A percentile compares a stretch with the other conserved stretches of the same genome.
Evolutionary conservation across 2,329 filamentous ascomycete genomes (phyloP).

Genomic region (Aspergillaceae sp.): DNA sequence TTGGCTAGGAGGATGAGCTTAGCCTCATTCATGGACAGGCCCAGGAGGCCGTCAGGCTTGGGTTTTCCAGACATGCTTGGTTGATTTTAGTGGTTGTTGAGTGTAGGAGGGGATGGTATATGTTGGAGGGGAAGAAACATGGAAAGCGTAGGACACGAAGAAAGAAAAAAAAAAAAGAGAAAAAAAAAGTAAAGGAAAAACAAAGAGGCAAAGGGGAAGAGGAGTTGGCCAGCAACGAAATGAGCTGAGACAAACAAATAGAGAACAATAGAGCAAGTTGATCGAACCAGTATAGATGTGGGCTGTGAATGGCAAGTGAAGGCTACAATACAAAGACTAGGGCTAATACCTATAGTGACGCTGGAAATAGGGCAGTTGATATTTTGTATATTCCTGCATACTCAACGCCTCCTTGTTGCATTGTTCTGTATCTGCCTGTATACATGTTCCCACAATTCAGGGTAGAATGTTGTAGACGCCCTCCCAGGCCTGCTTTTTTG

Average conservation of each 20-base stretch:
- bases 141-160: background rate
- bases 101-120: background rate
- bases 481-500: slow-evolving; percentile 30
- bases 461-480: slow-evolving; percentile 32
- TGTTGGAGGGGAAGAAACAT: background rate
- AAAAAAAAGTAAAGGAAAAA: too few relatives aligned
- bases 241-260: too few relatives aligned
- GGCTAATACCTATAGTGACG: background rate
- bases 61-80: slow-evolving; percentile 8
- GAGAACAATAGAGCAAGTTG: background rate
- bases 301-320: background rate
- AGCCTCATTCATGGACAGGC: slow-evolving; percentile 10
- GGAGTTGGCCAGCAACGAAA: too few relatives aligned
- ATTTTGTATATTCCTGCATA: background rate
- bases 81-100: background rate
- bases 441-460: slow-evolving; percentile 37
- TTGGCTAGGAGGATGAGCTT: slow-evolving; percentile 13
- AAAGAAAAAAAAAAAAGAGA: background rate
- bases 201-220: too few relatives aligned
- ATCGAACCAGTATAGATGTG: too few relatives aligned
- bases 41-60: slow-evolving; percentile 12
- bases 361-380: too few relatives aligned
- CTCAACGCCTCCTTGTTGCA: slow-evolving; percentile 2
- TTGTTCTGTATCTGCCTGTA: slow-evolving; percentile 31
- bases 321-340: background rate